Evolutionary conservation across 148 eudicot genomes (phyloP).

Genomic region (Fagopyrum tataricum): DNA sequence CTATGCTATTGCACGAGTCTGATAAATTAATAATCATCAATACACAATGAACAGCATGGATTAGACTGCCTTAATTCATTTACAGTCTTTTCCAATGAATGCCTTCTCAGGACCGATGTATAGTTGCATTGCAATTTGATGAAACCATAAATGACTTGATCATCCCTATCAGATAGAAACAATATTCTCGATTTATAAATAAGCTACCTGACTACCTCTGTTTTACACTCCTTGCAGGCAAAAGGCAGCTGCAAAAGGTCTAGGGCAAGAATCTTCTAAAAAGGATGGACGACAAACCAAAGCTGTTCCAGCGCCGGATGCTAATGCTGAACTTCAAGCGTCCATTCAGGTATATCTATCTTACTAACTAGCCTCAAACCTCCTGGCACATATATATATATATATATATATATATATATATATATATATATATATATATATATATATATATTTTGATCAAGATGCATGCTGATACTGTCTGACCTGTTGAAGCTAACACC

Average conservation of each 20-base stretch:
- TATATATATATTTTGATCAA: too few relatives aligned
- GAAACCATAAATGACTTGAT: not conserved
- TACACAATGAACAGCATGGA: not conserved
- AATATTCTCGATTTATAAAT: not conserved
- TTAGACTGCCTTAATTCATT: not conserved
- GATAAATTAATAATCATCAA: not conserved
- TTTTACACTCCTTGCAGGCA: not conserved
- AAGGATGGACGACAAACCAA: conserved; percentile 38
- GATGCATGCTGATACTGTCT: not conserved
- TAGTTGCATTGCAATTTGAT: not conserved
- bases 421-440: too few relatives aligned
- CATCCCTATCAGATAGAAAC: not conserved
- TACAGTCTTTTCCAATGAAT: not conserved
- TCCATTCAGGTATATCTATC: conserved; percentile 41
- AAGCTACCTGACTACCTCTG: not conserved
- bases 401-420: too few relatives aligned
- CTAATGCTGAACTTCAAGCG: conserved; percentile 57
- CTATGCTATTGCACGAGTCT: not conserved
- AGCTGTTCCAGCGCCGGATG: conserved; percentile 60
- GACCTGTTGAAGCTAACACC: not conserved
- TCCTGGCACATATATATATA: too few relatives aligned
- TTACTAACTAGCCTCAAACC: not conserved
- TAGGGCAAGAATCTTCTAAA: conserved; percentile 27
- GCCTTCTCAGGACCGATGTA: not conserved
- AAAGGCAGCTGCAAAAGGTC: conserved; percentile 30